These are phyloP conservation scores for Hypericum perforatum DNA, from an alignment of 345 rosid species.

Conservation along the genomic window DNA sequence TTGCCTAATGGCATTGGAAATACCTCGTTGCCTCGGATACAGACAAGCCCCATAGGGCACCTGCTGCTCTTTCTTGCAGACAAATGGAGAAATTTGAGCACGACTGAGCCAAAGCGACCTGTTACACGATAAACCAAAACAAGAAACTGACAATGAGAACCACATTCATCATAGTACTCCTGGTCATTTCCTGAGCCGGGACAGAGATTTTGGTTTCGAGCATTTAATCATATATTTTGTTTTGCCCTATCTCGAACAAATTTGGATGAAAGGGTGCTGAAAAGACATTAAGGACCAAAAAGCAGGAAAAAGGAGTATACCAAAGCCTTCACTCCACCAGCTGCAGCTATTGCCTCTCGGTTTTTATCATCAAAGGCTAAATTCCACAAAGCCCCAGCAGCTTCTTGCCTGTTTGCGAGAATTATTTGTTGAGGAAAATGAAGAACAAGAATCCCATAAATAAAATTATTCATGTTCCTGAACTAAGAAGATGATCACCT, in stretches of 20 bases:
- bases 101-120: slow-evolving; percentile 32
- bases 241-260: too few relatives aligned
- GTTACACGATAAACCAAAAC: neutral
- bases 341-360: slow-evolving; percentile 32
- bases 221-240: too few relatives aligned
- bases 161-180: too few relatives aligned
- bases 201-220: too few relatives aligned
- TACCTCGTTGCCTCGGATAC: slow-evolving; percentile 22
- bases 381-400: slow-evolving; percentile 39
- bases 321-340: slow-evolving; percentile 34
- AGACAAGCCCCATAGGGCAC: slow-evolving; percentile 33
- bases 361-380: slow-evolving; percentile 34
- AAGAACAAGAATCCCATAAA: too few relatives aligned
- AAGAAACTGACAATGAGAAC: neutral
- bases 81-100: slow-evolving; percentile 24
- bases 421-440: neutral
- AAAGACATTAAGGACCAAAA: neutral
- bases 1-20: slow-evolving; percentile 2
- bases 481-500: slow-evolving; percentile 14
- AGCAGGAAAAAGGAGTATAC: slow-evolving; percentile 10
- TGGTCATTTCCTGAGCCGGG: too few relatives aligned
- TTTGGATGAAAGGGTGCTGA: neutral
- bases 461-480: too few relatives aligned
- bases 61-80: slow-evolving; percentile 39
- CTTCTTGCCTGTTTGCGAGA: slow-evolving; percentile 24